phyloP scores from a whole-genome alignment of 169 alveolate species.

The Ichthyophthirius multifiliis region DNA sequence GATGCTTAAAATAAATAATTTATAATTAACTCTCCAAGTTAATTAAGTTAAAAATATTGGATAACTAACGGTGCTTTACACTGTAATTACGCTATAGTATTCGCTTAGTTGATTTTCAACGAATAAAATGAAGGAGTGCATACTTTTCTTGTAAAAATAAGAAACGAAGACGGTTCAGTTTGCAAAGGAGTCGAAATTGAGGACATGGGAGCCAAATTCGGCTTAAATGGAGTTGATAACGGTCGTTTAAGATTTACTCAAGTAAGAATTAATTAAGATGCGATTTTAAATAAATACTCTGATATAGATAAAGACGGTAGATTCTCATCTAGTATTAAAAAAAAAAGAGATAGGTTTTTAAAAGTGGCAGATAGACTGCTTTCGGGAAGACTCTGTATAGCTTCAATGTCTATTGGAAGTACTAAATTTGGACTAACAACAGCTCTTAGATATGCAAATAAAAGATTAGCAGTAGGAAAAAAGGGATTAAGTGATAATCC shows the following conservation, averaged over 20 bases:
- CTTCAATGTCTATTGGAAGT: slow-evolving; percentile 49
- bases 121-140: slow-evolving; percentile 64
- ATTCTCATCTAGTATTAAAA: slow-evolving; percentile 38
- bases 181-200: slow-evolving; percentile 66
- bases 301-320: slow-evolving; percentile 56
- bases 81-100: slow-evolving; percentile 74
- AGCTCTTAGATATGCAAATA: slow-evolving; percentile 18
- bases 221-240: slow-evolving; percentile 59
- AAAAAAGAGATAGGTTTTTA: slow-evolving; percentile 51
- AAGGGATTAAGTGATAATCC: slow-evolving; percentile 60
- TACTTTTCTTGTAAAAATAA: slow-evolving; percentile 58
- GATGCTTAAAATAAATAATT: slow-evolving; percentile 55
- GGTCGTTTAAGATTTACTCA: slow-evolving; percentile 61
- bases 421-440: slow-evolving; percentile 38
- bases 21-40: slow-evolving; percentile 60
- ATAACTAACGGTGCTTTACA: slow-evolving; percentile 75
- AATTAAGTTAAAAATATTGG: slow-evolving; percentile 69
- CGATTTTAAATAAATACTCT: slow-evolving; percentile 49
- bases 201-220: slow-evolving; percentile 69
- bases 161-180: slow-evolving; percentile 34
- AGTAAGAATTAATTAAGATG: slow-evolving; percentile 49
- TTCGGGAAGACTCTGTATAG: slow-evolving; percentile 66
- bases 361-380: slow-evolving; percentile 60
- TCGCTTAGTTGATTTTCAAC: slow-evolving; percentile 57
- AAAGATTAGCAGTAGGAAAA: slow-evolving; percentile 51